Evolutionary conservation across 331 rosid genomes (phyloP), one percentile per base, ranked within the genome.

Genomic region (Quercus phellos): DNA sequence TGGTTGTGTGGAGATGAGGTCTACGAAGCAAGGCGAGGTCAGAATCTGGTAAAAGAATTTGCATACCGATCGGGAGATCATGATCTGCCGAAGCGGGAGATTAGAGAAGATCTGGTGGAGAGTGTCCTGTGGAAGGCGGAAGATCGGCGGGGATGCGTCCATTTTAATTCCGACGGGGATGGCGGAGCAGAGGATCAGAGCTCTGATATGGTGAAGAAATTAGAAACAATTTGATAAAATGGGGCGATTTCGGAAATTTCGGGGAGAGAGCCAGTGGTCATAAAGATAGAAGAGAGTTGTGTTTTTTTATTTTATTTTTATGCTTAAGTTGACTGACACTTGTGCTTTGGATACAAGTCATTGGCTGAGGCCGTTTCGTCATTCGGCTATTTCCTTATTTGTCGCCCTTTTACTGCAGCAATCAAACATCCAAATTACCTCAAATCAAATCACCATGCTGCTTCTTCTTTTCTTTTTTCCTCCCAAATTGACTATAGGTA

Each of bases 71-170:
- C 97, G 96, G 83, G 91, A 92, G 81, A 90, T 61, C 55, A 88
- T 58, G 80, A 94, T 84, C 73, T 94, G 91, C 4, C 91, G 96
- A 80, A 94, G 96, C 0, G 98, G 94, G 9, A 94, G 94, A 19
- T 76, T 26, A 1, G 89, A 85, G 94, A 94, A 90, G 85, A 94
- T 94, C 83, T 86, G 96, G 68, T 83, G 87, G 53, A 94, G 89
- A 3, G 94, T 79, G 83, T 94, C 98, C 4, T 80, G 85, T 0
- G 98, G 93, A 4, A 94, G 97, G 2, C 63, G 61, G 89, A 83
- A 84, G 88, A 92, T 90, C 85, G 89, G 85, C 0, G 89, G 85
- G 0, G 93, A 74, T 4, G 82, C 78, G 1, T 82, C 87, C 79
- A 90, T 79, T 2, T 8, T 38, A 38, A 38, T 70, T 22, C 61